Percentiles rank a stretch among this genome's conserved stretches.
phyloP scores from a whole-genome alignment of 169 alveolate species.

The Cryptosporidium felis region DNA sequence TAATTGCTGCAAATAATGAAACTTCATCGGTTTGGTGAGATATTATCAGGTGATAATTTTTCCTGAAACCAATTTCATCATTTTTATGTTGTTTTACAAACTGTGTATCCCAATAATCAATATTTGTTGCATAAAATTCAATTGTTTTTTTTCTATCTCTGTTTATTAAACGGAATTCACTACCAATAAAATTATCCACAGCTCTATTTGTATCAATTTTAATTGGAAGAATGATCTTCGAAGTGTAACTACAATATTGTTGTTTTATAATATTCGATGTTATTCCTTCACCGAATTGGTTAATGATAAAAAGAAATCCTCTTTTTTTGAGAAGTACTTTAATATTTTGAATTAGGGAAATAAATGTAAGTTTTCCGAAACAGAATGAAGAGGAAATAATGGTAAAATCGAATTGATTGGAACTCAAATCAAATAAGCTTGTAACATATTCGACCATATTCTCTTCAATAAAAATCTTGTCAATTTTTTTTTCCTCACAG shows the following conservation, averaged over 20 bases:
- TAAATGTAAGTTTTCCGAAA: conserved; percentile 32
- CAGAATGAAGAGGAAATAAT: conserved; percentile 11
- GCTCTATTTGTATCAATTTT: neutral
- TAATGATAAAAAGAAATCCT: conserved; percentile 18
- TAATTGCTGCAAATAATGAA: conserved; percentile 60
- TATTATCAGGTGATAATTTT: conserved; percentile 23
- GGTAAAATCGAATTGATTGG: neutral
- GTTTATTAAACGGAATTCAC: neutral
- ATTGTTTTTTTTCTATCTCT: conserved; percentile 21
- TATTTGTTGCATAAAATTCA: neutral
- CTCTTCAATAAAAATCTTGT: neutral
- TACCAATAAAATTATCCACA: neutral
- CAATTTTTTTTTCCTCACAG: neutral
- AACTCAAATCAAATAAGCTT: neutral
- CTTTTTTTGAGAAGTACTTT: conserved; percentile 6
- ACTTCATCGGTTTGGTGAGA: conserved; percentile 25
- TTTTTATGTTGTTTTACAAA: conserved; percentile 17
- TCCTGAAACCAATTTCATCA: neutral
- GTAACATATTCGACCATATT: neutral
- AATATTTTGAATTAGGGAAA: conserved; percentile 14
- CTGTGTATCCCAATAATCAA: conserved; percentile 23
- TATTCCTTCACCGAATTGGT: conserved; percentile 56
- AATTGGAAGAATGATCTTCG: conserved; percentile 36
- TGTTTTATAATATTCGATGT: conserved; percentile 39
- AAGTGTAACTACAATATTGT: conserved; percentile 12